These are phyloP conservation scores for Rhexocercosporidium sp. DNA, from an alignment of 2,329 filamentous ascomycete species.

Conservation along the genomic window DNA sequence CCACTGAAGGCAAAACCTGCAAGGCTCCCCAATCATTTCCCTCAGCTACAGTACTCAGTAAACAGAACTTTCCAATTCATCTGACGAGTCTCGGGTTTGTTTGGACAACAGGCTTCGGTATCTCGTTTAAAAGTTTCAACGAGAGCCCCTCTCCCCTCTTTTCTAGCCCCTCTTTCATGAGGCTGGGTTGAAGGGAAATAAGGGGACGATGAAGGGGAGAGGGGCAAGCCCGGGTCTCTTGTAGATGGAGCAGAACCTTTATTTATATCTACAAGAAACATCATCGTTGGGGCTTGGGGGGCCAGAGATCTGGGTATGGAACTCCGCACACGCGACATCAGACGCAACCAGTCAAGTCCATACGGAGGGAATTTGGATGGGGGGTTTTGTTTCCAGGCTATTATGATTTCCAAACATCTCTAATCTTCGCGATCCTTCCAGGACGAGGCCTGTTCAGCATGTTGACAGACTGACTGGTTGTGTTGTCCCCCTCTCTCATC, in stretches of 20 bases:
- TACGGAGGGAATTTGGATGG: background rate
- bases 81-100: constrained; percentile 15
- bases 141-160: background rate
- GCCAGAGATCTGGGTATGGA: constrained; percentile 9
- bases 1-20: constrained; percentile 17
- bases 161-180: constrained; percentile 17
- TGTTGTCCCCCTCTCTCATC: background rate
- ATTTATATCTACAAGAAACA: constrained; percentile 32
- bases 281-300: background rate
- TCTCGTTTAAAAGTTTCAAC: constrained; percentile 6
- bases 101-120: background rate
- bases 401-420: constrained; percentile 9
- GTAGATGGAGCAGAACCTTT: constrained; percentile 26
- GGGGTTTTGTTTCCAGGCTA: background rate
- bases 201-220: constrained; percentile 17
- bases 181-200: constrained; percentile 10
- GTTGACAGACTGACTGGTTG: background rate
- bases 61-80: background rate
- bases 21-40: constrained; percentile 23
- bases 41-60: constrained; percentile 25
- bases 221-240: constrained; percentile 22
- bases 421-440: constrained; percentile 1
- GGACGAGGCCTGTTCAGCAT: background rate
- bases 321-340: constrained; percentile 21
- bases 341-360: constrained; percentile 15